These are phyloP conservation scores for Hypericum androsaemum DNA, from an alignment of 345 rosid species.

Conservation along the genomic window DNA sequence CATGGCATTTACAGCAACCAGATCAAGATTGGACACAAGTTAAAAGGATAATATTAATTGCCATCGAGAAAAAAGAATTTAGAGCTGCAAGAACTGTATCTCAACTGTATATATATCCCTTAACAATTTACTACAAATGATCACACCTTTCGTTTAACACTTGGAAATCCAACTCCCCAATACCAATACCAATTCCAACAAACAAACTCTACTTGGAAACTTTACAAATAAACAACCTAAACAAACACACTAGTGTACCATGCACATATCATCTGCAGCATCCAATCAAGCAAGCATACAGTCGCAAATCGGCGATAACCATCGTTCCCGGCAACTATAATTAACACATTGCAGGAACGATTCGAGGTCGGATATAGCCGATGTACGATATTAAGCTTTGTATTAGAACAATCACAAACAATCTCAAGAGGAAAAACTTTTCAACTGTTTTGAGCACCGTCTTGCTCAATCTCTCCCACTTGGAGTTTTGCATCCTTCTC, in stretches of 20 bases:
- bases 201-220: neutral
- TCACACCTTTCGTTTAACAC: too few relatives aligned
- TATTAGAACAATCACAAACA: neutral
- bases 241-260: neutral
- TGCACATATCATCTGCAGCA: neutral
- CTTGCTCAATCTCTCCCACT: neutral
- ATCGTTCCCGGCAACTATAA: constrained; percentile 5
- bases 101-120: too few relatives aligned
- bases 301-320: neutral
- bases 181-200: too few relatives aligned
- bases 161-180: too few relatives aligned
- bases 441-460: constrained; percentile 3
- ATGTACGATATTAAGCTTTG: constrained; percentile 1
- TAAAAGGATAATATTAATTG: too few relatives aligned
- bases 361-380: neutral
- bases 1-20: too few relatives aligned
- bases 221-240: neutral
- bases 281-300: neutral
- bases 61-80: too few relatives aligned
- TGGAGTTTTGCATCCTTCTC: constrained; percentile 30
- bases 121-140: too few relatives aligned
- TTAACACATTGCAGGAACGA: constrained; percentile 4
- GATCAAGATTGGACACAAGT: too few relatives aligned
- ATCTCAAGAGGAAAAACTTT: neutral
- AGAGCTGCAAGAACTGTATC: too few relatives aligned